Evolutionary conservation across 2,329 filamentous ascomycete species (phyloP).

Genomic region (Fusarium succisae): DNA sequence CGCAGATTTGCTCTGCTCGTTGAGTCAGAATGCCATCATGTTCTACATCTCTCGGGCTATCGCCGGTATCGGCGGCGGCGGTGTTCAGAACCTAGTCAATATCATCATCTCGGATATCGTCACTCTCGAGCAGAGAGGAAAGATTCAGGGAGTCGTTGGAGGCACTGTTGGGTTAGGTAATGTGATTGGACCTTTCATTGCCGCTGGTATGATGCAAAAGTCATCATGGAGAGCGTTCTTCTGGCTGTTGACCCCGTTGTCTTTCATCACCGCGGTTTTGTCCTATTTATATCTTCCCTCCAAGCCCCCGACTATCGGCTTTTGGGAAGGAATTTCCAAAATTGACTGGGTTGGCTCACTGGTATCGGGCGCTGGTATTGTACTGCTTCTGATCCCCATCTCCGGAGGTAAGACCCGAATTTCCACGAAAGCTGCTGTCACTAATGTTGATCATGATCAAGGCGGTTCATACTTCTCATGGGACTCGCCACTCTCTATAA

Average conservation of each 20-base stretch:
- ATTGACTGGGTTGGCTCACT: neutral
- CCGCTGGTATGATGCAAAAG: neutral
- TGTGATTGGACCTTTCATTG: neutral
- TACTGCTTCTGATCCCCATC: neutral
- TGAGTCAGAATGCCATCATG: neutral
- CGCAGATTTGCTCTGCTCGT: neutral
- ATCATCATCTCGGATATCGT: neutral
- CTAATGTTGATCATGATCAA: neutral
- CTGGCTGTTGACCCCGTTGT: neutral
- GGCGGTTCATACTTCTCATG: constrained; percentile 5
- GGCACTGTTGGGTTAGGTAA: neutral
- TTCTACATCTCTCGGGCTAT: neutral
- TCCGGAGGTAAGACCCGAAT: neutral
- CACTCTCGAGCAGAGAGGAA: neutral
- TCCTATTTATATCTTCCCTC: neutral
- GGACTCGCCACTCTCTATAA: neutral
- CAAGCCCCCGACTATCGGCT: neutral
- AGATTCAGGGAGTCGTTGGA: neutral
- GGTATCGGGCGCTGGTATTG: neutral
- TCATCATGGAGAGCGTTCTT: neutral
- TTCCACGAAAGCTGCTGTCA: fast-evolving
- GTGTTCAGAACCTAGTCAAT: neutral
- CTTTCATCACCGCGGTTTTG: neutral
- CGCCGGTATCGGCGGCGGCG: neutral
- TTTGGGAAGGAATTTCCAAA: neutral